phyloP scores from a whole-genome alignment of 2,329 filamentous ascomycete species.

The Trichothecium sympodiale region DNA sequence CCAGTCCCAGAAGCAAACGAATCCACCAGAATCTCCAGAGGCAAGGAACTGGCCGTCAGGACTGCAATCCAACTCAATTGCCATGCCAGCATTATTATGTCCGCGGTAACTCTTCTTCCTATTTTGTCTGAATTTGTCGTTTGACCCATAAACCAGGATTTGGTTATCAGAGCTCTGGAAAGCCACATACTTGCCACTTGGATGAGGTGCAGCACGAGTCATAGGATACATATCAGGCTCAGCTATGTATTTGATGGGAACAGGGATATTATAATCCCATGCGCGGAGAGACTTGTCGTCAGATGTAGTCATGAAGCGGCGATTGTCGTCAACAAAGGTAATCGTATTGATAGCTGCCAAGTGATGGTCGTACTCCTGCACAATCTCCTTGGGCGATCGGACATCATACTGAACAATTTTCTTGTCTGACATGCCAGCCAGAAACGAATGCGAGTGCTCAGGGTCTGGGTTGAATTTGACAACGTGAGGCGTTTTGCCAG shows the following conservation, averaged over 20 bases:
- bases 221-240: conserved; percentile 98
- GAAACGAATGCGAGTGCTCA: conserved; percentile 74
- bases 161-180: conserved; percentile 94
- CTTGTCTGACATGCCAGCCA: conserved; percentile 96
- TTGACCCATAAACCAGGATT: conserved; percentile 88
- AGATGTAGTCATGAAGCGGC: conserved; percentile 94
- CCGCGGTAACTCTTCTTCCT: conserved; percentile 93
- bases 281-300: conserved; percentile 94
- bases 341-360: conserved; percentile 97
- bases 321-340: conserved; percentile 87
- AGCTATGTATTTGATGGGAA: conserved; percentile 96
- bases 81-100: conserved; percentile 91
- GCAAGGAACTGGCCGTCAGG: conserved; percentile 88
- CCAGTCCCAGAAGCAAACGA: conserved; percentile 96
- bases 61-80: conserved; percentile 77
- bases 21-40: conserved; percentile 79
- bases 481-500: conserved; percentile 90
- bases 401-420: conserved; percentile 97
- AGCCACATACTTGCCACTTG: conserved; percentile 85
- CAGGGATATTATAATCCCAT: conserved; percentile 98
- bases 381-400: conserved; percentile 61
- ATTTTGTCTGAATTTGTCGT: conserved; percentile 94
- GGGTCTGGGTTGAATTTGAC: conserved; percentile 81
- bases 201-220: conserved; percentile 74
- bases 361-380: conserved; percentile 98